Percentiles rank a stretch among this genome's conserved stretches.
phyloP scores from a whole-genome alignment of 2,329 filamentous ascomycete species.

The Fusarium sp. region DNA sequence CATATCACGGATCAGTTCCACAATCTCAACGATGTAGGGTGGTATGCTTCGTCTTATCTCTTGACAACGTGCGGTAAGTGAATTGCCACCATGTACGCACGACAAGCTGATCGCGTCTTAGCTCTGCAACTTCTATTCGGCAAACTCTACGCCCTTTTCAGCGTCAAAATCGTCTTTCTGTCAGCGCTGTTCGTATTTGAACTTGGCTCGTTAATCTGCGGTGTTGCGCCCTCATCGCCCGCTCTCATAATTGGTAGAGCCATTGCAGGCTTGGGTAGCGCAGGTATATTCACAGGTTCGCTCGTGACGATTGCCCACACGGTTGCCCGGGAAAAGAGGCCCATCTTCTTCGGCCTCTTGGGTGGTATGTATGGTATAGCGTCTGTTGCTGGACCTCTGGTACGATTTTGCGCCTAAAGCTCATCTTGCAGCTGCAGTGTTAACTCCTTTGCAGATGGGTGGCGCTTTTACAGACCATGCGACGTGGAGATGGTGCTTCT shows the following conservation, averaged over 20 bases:
- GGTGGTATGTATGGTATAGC: conserved; percentile 20
- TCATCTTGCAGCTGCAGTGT: not conserved
- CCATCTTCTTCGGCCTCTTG: conserved; percentile 12
- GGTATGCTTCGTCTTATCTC: conserved; percentile 19
- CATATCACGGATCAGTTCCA: conserved; percentile 11
- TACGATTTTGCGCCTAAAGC: not conserved
- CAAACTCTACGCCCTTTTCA: conserved; percentile 47
- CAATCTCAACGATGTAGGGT: conserved; percentile 13
- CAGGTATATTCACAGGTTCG: conserved; percentile 8
- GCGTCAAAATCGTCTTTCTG: conserved; percentile 61
- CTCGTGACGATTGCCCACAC: conserved; percentile 24
- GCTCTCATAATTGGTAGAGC: conserved; percentile 21
- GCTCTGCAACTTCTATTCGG: conserved; percentile 39
- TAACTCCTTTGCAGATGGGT: conserved; percentile 5
- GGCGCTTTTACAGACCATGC: conserved; percentile 6
- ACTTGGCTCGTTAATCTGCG: conserved; percentile 52
- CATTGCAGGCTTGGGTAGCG: conserved; percentile 18
- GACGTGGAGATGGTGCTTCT: conserved; percentile 13
- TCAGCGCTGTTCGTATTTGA: conserved; percentile 62
- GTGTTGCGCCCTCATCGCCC: conserved; percentile 9
- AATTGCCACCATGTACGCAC: not conserved
- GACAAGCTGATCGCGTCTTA: not conserved
- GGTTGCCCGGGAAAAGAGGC: conserved; percentile 13
- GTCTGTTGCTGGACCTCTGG: conserved; percentile 13
- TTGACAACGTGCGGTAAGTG: conserved; percentile 14